phyloP scores from a whole-genome alignment of 371 early-diverging fungal genomes.

The Synchytrium microbalum region DNA sequence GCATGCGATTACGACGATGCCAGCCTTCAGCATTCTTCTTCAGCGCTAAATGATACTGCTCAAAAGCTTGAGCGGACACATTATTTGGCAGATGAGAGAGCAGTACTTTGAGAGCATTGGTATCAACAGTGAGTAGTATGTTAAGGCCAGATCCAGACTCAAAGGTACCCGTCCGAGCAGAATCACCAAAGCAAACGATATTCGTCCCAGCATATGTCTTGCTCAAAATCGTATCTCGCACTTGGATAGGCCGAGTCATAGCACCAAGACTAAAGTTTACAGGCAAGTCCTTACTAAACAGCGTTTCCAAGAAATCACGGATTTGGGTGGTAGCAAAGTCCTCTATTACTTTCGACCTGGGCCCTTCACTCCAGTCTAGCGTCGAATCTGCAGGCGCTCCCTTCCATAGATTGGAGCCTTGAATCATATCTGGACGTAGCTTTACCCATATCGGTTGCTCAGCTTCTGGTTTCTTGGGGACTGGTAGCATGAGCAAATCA shows the following conservation, averaged over 20 bases:
- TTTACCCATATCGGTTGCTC: background rate
- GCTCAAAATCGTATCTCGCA: background rate
- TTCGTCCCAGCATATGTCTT: background rate
- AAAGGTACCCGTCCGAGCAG: background rate
- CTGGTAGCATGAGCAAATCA: too few relatives aligned
- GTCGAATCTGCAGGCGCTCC: background rate
- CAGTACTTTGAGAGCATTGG: background rate
- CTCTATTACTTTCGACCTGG: background rate
- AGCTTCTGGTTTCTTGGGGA: background rate
- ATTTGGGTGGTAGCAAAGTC: background rate
- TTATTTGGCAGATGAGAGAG: background rate
- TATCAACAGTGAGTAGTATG: background rate
- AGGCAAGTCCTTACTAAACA: too few relatives aligned
- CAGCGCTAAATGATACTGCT: background rate
- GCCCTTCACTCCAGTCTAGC: background rate
- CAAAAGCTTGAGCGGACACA: too few relatives aligned
- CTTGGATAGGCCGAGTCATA: background rate
- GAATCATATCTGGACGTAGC: background rate
- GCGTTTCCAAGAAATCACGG: background rate
- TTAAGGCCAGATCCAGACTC: background rate
- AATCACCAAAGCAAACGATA: background rate
- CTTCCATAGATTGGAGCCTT: background rate
- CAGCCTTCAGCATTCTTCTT: background rate
- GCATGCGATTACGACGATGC: background rate
- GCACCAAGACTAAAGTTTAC: too few relatives aligned